Evolutionary conservation across 2,329 filamentous ascomycete species (phyloP).

Genomic region (Claviceps sp.): DNA sequence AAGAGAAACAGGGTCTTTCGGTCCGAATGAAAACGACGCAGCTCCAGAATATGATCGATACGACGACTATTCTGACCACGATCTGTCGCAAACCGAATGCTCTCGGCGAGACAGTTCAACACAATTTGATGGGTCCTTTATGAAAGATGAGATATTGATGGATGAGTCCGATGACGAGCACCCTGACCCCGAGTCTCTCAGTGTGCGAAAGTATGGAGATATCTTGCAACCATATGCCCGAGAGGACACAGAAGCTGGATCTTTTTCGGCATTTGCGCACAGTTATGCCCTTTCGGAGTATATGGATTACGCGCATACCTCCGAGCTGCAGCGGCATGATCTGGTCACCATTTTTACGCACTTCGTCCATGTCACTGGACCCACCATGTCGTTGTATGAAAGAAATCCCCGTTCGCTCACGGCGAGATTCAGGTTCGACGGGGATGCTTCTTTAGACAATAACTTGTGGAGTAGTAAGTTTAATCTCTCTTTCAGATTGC

Average conservation of each 20-base stretch:
- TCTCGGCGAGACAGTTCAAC: background rate
- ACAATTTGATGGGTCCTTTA: background rate
- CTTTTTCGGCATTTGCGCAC: constrained; percentile 34
- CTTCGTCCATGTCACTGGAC: constrained; percentile 80
- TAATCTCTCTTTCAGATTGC: background rate
- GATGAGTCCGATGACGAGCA: constrained; percentile 49
- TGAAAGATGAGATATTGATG: constrained; percentile 6
- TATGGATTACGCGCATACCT: constrained; percentile 47
- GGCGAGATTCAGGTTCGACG: constrained; percentile 39
- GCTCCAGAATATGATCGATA: constrained; percentile 4
- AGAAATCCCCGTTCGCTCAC: constrained; percentile 63
- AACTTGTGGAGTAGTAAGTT: constrained; percentile 50
- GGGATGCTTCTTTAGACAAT: constrained; percentile 49
- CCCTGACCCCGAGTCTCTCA: constrained; percentile 16
- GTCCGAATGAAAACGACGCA: constrained; percentile 5
- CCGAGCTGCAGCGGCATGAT: constrained; percentile 66
- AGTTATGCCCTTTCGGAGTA: constrained; percentile 49
- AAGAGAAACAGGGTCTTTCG: background rate
- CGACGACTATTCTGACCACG: background rate
- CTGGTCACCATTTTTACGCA: constrained; percentile 80
- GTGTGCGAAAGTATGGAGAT: constrained; percentile 19
- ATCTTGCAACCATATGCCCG: constrained; percentile 16
- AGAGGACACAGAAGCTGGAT: constrained; percentile 30
- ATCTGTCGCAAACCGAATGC: background rate
- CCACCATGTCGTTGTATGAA: constrained; percentile 78